Base-by-base conservation (phyloP, 768 basidiomycete species). In the Termitomyces sp. region DNA sequence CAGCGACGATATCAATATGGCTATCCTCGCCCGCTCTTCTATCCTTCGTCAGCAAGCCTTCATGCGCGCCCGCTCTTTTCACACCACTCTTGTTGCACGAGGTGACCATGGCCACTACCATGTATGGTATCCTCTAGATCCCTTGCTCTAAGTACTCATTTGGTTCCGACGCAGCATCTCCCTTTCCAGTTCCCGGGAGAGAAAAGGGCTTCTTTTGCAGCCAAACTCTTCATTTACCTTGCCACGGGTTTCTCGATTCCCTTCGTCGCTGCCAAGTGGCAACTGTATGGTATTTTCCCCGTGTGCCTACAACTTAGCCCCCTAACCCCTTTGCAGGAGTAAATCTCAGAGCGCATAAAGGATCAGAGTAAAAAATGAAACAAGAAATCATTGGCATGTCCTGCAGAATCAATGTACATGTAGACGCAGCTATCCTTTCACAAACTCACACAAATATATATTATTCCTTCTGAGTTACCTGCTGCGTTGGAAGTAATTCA, bases 191-290 rank as follows among this genome's bases (percentile, higher is more conserved):
- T 71, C 62, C 83, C 80, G 50, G 78, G 75, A 20, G 71, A 79
- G 57, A 83, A 80, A 56, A 84, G 79, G 64, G 59, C 63, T n/a
- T 60, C 71, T 11, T 85, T 83, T 57, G 85, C 68, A 5, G 48
- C 72, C 50, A 87, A 85, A 70, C 60, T 85, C 52, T 60, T 67
- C 26, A 54, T 67, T 6, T 83, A 75, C 70, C 75, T 91, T 55
- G 49, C 68, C 14, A 58, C 73, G 13, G 89, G 88, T 13, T 88
- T 89, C 69, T 69, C 79, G 56, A 81, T 90, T 60, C 89, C 89
- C 28, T 84, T 91, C 70, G 61, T 78, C 54, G 88, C 87, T 5
- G 74, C 81, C 5, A 69, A 66, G 40, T 82, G 78, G 66, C 88
- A 90, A 70, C 61, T 91, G 89, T 91, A 63, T 62, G 89, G 75